Evolutionary conservation across 139 green algal genomes (phyloP).

Genomic region (Auxenochlorella protothecoides): DNA sequence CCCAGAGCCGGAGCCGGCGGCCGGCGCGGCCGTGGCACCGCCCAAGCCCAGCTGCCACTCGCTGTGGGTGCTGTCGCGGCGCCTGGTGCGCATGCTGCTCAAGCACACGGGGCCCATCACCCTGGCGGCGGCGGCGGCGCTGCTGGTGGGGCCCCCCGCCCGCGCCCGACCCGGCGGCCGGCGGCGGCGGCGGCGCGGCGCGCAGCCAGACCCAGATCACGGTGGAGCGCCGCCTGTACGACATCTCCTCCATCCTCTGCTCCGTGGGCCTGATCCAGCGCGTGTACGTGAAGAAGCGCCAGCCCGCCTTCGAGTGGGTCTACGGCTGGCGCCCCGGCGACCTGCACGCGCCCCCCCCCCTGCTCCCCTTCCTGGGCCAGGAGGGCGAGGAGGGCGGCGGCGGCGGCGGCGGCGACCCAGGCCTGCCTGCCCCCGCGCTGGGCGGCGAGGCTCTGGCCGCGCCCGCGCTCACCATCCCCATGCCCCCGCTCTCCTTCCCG

Average conservation of each 20-base stretch:
- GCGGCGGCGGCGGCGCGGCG: conserved; percentile 12
- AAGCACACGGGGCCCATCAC: conserved; percentile 20
- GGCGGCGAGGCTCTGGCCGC: neutral
- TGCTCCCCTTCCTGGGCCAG: neutral
- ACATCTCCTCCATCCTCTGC: conserved; percentile 46
- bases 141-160: conserved; percentile 18
- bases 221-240: conserved; percentile 48
- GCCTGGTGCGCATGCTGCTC: conserved; percentile 38
- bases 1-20: neutral
- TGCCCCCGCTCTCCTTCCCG: conserved; percentile 8
- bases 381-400: neutral
- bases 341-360: conserved; percentile 11
- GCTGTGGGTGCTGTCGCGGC: conserved; percentile 30
- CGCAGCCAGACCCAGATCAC: conserved; percentile 36
- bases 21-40: neutral
- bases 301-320: conserved; percentile 33
- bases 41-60: conserved; percentile 23
- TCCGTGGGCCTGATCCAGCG: conserved; percentile 36
- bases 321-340: conserved; percentile 27
- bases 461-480: neutral
- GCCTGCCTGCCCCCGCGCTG: neutral
- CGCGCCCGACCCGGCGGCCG: neutral
- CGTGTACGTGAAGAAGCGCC: conserved; percentile 37
- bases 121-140: conserved; percentile 19
- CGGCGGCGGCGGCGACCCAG: neutral